Evolutionary conservation across 306 rosid species (phyloP), one percentile per base, ranked within the genome.

Genomic region (Leucaena leucocephala): DNA sequence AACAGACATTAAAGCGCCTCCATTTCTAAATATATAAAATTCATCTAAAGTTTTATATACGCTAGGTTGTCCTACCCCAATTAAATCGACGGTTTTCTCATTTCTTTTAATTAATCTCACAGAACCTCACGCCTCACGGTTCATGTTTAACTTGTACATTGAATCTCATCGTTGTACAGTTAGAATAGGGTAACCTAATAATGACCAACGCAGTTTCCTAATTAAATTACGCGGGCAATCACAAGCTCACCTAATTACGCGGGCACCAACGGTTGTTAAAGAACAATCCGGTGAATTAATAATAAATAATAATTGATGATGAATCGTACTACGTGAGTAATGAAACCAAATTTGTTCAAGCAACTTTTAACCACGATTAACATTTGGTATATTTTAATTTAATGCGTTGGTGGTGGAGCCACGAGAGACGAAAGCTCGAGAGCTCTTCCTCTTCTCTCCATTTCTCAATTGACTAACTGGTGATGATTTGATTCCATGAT

Each of bases 261-360:
- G 27, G 27, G 27, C 27, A 27, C 27, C 27, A 27, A 27, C 27
- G 27, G 27, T 27, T 27, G 27, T 27, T 27, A 27, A 27, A 27
- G 27, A 27, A 27, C 27, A 27, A 27, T 27, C 27, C 27, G 27
- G 27, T 27, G 27, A 27, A 27, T 27, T 0, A 27, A 27, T 27
- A 27, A 27, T 27, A 27, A 27, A 27, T 27, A 27, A 27, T 27
- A 27, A 27, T 27, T 27, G 27, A 27, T 27, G 27, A 1, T 19
- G 19, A 58, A 27, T 27, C 27, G 33, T 46, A 42, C 54, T 66
- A 66, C 63, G 83, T 74, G 79, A 74, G 52, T 74, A 21, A 27
- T 21, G 15, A 74, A 43, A n/a, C 67, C 45, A n/a, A 50, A 12
- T 76, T 65, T 13, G 73, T 40, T 67, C n/a, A 67, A 50, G 66